Evolutionary conservation across 306 rosid species (phyloP), one percentile per base, ranked within the genome.

Genomic region (Parietaria judaica): DNA sequence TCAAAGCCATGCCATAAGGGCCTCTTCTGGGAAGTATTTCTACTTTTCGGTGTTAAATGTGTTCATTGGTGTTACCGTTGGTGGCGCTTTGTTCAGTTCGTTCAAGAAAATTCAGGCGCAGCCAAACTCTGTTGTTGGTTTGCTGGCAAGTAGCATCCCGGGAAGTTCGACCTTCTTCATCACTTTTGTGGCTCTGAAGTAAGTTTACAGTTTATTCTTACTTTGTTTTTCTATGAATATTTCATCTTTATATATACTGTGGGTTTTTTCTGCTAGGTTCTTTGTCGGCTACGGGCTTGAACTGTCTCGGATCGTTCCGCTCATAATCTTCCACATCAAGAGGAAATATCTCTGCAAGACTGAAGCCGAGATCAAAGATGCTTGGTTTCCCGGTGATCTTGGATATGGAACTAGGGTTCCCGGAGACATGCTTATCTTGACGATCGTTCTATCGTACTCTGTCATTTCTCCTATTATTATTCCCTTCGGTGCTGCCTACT

Each of bases 201-300:
- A 88, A 86, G 95, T 48, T 12, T 14, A 9, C 36, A 39, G 23
- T 13, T 49, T 14, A 37, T 12, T 31, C 11, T 58, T 2, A 11
- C 0, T 23, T 23, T 23, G 23, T 51, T 8, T 54, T 16, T 17
- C 11, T 23, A 70, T 66, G 69, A 68, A 55, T 58, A 3, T 63
- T 60, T 58, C 12, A 16, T 57, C 2, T 3, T 50, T 44, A 44
- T 15, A 31, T 66, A 70, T 66, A 36, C 64, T 3, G 14, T n/a
- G 14, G 3, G 9, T 49, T 5, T 49, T 49, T 11, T 3, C 41
- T 23, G 31, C 66, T 74, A 94, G 99, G 83, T 88, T 88, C 66
- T 94, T 94, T 11, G 76, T 88, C 45, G 99, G 97, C 60, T 94
- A 88, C 64, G 99, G 99, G 60, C 97, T 94, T 36, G 95, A 94